Conservation (phyloP, 305 asterid species). For the Coffea humblotiana region DNA sequence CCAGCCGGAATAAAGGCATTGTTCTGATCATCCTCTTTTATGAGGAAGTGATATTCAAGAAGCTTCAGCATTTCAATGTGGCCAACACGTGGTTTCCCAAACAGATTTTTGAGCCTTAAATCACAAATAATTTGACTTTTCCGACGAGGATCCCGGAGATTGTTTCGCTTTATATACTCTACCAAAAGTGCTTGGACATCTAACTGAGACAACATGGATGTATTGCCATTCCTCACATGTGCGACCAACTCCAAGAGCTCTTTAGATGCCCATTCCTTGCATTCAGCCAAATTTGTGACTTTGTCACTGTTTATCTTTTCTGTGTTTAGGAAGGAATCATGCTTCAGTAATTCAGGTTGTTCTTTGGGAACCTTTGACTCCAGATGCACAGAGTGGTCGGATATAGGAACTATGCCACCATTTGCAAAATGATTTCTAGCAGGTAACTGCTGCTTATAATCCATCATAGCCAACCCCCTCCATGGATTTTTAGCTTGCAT, state of each 20-base stretch:
- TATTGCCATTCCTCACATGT: constrained; percentile 76
- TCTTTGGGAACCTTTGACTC: constrained; percentile 44
- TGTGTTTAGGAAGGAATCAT: constrained; percentile 31
- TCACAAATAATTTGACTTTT: constrained; percentile 89
- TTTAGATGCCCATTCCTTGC: constrained; percentile 41
- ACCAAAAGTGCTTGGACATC: constrained; percentile 72
- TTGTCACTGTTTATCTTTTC: constrained; percentile 25
- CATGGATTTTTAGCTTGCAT: constrained; percentile 62
- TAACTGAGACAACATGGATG: constrained; percentile 52
- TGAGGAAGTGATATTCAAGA: constrained; percentile 75
- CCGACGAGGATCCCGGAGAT: constrained; percentile 77
- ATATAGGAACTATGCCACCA: constrained; percentile 32
- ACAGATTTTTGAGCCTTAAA: constrained; percentile 65
- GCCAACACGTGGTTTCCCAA: constrained; percentile 84
- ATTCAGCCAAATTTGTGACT: constrained; percentile 19
- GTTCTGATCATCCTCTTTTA: constrained; percentile 58
- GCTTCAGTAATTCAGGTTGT: constrained; percentile 30
- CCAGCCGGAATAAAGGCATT: constrained; percentile 75
- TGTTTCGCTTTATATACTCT: constrained; percentile 71
- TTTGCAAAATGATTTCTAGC: constrained; percentile 27
- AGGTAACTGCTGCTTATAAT: constrained; percentile 35
- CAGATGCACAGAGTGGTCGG: constrained; percentile 33
- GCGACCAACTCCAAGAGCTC: constrained; percentile 68
- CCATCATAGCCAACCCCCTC: constrained; percentile 39
- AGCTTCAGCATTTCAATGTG: constrained; percentile 94